A percentile compares a stretch with the other conserved stretches of the same genome.
Conservation (phyloP, 2,329 filamentous ascomycete genomes). For the Diaporthe ampelina region DNA sequence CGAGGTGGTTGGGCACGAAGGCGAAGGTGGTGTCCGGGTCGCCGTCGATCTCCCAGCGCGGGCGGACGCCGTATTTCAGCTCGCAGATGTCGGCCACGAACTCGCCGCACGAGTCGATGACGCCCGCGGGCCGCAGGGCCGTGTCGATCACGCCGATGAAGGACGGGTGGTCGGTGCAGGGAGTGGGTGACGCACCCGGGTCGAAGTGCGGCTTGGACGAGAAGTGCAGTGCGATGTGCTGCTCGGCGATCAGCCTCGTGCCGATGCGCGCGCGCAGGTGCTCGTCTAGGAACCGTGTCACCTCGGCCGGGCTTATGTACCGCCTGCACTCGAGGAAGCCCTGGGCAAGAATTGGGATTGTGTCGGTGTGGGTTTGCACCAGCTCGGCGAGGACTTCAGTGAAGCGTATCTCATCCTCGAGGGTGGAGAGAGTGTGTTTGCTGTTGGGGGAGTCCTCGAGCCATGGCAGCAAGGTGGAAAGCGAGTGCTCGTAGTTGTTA, state of each 20-base stretch:
- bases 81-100: constrained; percentile 98
- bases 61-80: constrained; percentile 92
- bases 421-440: constrained; percentile 75
- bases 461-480: constrained; percentile 92
- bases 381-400: constrained; percentile 94
- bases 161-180: constrained; percentile 67
- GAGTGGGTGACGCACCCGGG: constrained; percentile 63
- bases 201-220: constrained; percentile 78
- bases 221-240: constrained; percentile 92
- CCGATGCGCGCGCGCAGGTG: constrained; percentile 95
- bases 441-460: constrained; percentile 51
- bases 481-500: constrained; percentile 93
- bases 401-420: constrained; percentile 91
- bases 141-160: constrained; percentile 98
- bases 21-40: constrained; percentile 91
- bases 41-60: constrained; percentile 84
- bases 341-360: constrained; percentile 90
- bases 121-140: constrained; percentile 82
- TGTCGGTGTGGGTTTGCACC: constrained; percentile 95
- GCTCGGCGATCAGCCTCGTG: constrained; percentile 93
- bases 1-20: constrained; percentile 94
- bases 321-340: constrained; percentile 94
- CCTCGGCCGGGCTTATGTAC: constrained; percentile 85
- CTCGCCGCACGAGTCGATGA: constrained; percentile 86
- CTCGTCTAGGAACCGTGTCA: constrained; percentile 93